Evolutionary conservation across 2,329 filamentous ascomycete genomes (phyloP), one percentile per base, ranked within the genome.

Genomic region (Botryosphaeria dothidea): DNA sequence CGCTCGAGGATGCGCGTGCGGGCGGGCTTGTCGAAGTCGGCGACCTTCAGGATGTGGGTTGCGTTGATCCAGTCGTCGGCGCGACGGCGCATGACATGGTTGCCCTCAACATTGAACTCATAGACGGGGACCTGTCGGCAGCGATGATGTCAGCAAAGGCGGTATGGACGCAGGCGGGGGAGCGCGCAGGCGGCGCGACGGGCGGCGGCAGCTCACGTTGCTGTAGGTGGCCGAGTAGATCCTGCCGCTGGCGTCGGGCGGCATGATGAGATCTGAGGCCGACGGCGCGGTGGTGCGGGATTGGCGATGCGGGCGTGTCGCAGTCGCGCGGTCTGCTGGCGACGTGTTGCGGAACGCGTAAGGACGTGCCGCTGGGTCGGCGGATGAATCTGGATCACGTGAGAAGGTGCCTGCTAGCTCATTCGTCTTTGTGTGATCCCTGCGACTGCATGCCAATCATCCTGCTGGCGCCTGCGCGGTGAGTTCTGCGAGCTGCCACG

Each of bases 11-110:
- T 98, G 68, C 95, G 88, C 45, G 95, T 99, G 75, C 95, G 86
- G 13, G 94, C 92, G 2, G 95, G 95, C 79, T 99, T 99, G 79
- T 99, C 95, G 74, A 97, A 97, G 64, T 94, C 94, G 68, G 95
- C 95, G 45, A 96, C 92, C 76, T 99, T 99, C 56, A 99, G 83
- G 66, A 99, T 98, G 75, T 99, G 95, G 62, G 95, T 99, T n/a
- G 95, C 95, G 83, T 99, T 99, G 81, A 99, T 95, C 93, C 94
- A 99, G 79, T 98, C 89, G 78, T 99, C 95, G 62, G 88, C 86
- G 66, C 94, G 89, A 58, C 95, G 88, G 77, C 95, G 90, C 95
- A 99, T 99, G 69, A 98, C 91, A 91, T 97, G 92, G 75, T 96
- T 92, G 69, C 83, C 84, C 38, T 90, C 92, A 71, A 96, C 90